Evolutionary conservation across 2,329 filamentous ascomycete genomes (phyloP), one percentile per base, ranked within the genome.

Genomic region (Trichoderma guizhouense): DNA sequence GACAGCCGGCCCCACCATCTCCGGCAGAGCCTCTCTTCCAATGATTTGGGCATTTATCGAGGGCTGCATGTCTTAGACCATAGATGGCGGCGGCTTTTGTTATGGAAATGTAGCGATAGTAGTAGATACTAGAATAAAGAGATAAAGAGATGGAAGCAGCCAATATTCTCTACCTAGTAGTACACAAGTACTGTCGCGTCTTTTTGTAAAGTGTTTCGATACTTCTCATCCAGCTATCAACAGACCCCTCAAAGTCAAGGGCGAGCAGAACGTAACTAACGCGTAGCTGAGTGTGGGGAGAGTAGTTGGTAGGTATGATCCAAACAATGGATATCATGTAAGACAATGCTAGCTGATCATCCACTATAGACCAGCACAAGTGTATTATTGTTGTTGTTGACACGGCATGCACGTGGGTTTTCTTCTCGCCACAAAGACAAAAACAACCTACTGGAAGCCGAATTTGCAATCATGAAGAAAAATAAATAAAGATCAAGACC

Each of bases 1-100:
- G 70, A 65, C 55, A 53, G 43, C 71, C 71, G 74, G 75, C 75
- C 73, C 75, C 77, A 75, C 72, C 71, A 67, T 73, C 74, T 73
- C 73, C 77, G 76, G 76, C 62, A 62, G 30, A 74, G 74, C n/a
- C 24, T 47, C 21, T 21, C 64, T 51, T 72, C 78, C 79, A 80
- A 80, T 74, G 71, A 69, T 76, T 28, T 79, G 70, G 71, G 14
- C 26, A 24, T 21, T 34, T 43, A 57, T 34, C 60, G n/a, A 39
- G 5, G 4, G n/a, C 18, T 32, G 15, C 55, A 43, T 62, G 70
- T 58, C 34, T 58, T 14, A 34, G 51, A 43, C 47, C 7, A 53
- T 21, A 53, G 47, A 21, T 24, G 14, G 11, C 11, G 5, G 21
- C 47, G 4, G 21, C 1, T 53, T 12, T 24, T 24, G 9, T 12